A percentile compares a stretch with the other conserved stretches of the same genome.
Conservation (phyloP, 1,284 basidiomycete species). For the Boletellus deceptivus region DNA sequence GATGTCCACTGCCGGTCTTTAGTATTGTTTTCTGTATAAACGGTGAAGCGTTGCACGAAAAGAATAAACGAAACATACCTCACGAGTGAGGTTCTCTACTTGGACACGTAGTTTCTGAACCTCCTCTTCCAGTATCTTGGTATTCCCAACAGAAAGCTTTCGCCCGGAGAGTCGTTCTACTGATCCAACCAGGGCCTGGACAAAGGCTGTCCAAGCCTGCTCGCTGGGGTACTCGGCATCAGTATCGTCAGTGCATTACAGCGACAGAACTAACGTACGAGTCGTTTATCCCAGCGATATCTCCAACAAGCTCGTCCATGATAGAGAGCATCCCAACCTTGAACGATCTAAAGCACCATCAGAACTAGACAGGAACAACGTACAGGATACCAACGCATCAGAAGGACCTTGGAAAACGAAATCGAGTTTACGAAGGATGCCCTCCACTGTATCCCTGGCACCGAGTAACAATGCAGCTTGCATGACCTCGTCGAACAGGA, state of each 20-base stretch:
- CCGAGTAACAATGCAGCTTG: conserved; percentile 47
- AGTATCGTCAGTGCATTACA: not conserved
- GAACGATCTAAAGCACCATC: conserved; percentile 48
- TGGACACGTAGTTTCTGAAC: conserved; percentile 10
- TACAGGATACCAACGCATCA: conserved; percentile 51
- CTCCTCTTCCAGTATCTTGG: conserved; percentile 11
- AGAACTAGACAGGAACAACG: not conserved
- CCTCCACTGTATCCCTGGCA: conserved; percentile 15
- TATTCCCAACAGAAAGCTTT: conserved; percentile 16
- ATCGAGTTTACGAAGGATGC: conserved; percentile 36
- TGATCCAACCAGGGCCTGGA: conserved; percentile 19
- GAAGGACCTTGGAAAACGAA: conserved; percentile 59
- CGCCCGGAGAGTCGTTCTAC: conserved; percentile 20
- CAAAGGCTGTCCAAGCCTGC: conserved; percentile 16
- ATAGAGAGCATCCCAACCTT: conserved; percentile 63
- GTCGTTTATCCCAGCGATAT: conserved; percentile 61
- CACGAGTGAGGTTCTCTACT: conserved; percentile 15
- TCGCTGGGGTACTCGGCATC: conserved; percentile 12
- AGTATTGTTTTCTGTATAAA: conserved; percentile 39
- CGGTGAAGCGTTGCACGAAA: not conserved
- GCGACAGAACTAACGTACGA: conserved; percentile 36
- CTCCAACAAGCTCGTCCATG: conserved; percentile 68
- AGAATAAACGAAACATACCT: conserved; percentile 12
- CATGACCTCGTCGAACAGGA: conserved; percentile 55
- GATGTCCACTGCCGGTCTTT: conserved; percentile 56